Evolutionary conservation across 163 green algal species (phyloP), one percentile per base, ranked within the genome.

Genomic region (Volvox carteri): DNA sequence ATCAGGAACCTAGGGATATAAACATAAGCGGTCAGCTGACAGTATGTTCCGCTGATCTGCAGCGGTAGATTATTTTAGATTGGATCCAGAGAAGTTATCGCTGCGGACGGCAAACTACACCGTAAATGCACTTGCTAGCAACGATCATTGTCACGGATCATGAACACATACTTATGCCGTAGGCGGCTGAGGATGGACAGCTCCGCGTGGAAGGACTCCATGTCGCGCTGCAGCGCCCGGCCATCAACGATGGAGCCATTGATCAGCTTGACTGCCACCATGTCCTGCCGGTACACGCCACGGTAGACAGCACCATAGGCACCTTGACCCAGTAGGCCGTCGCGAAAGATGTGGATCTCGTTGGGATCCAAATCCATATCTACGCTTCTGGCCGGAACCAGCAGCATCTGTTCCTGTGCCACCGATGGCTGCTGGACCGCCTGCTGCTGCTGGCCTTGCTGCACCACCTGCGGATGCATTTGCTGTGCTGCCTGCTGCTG

Each of bases 131-230:
- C n/a, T n/a, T n/a, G n/a, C n/a, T n/a, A n/a, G n/a, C n/a, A n/a
- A n/a, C n/a, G n/a, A n/a, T n/a, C n/a, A n/a, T n/a, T n/a, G n/a
- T n/a, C n/a, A n/a, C n/a, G n/a, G n/a, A n/a, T n/a, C n/a, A n/a
- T n/a, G n/a, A n/a, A n/a, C n/a, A 41, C 75, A 18, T 33, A 84
- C 75, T 50, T 91, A 86, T 96, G 94, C 11, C 78, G 52, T 56
- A 95, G 74, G 21, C 91, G 90, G 35, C 44, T 90, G 50, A 96
- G 78, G 3, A 93, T 83, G 37, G 70, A 74, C 50, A 95, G 77
- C 81, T 95, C 92, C 14, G 48, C 12, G 25, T 88, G 50, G 75
- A 94, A 92, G 35, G 85, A 68, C 14, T 4, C 67, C 75, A 92
- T 74, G 30, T 91, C 90, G 2, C 62, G 62, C 72, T 76, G 58